Evolutionary conservation across 495 filamentous ascomycete species (phyloP).

Genomic region (Entonaema liquescens): DNA sequence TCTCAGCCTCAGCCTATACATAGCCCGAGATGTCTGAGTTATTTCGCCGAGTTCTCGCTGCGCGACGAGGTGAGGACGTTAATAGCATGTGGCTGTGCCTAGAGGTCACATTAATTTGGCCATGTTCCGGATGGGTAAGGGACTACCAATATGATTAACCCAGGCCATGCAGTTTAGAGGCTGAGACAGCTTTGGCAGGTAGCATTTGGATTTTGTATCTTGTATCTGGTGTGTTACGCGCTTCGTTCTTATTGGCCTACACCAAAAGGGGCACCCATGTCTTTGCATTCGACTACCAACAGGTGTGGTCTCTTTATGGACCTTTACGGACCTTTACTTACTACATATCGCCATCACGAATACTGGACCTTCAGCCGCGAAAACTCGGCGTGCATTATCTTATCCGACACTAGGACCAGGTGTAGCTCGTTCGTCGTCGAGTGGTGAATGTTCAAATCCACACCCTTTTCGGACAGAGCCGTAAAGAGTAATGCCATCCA

Average conservation of each 20-base stretch:
- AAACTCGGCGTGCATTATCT: slow-evolving; percentile 25
- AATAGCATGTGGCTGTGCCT: slow-evolving; percentile 21
- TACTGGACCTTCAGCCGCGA: slow-evolving; percentile 7
- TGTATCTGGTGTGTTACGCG: slow-evolving; percentile 30
- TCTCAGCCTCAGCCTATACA: not conserved
- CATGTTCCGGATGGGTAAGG: not conserved
- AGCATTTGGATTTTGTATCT: slow-evolving; percentile 34
- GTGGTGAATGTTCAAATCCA: slow-evolving; percentile 12
- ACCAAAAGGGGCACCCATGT: slow-evolving; percentile 16
- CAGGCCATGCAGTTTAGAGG: slow-evolving; percentile 24
- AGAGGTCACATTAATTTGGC: slow-evolving; percentile 23
- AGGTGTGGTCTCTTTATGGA: slow-evolving; percentile 23
- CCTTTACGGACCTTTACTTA: slow-evolving; percentile 37
- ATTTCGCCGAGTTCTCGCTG: not conserved
- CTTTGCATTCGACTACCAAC: slow-evolving; percentile 33
- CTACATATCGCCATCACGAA: slow-evolving; percentile 35
- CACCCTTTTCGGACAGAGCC: not conserved
- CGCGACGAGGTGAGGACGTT: slow-evolving; percentile 12
- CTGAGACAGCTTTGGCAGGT: slow-evolving; percentile 43
- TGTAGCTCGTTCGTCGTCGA: slow-evolving; percentile 7
- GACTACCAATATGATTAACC: slow-evolving; percentile 3
- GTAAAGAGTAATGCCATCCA: slow-evolving; percentile 20
- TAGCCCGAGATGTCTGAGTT: not conserved
- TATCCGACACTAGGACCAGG: slow-evolving; percentile 6
- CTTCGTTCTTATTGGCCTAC: slow-evolving; percentile 25